A percentile compares a stretch with the other conserved stretches of the same genome.
phyloP scores from a whole-genome alignment of 257 asterid species.

The Lycium barbarum region DNA sequence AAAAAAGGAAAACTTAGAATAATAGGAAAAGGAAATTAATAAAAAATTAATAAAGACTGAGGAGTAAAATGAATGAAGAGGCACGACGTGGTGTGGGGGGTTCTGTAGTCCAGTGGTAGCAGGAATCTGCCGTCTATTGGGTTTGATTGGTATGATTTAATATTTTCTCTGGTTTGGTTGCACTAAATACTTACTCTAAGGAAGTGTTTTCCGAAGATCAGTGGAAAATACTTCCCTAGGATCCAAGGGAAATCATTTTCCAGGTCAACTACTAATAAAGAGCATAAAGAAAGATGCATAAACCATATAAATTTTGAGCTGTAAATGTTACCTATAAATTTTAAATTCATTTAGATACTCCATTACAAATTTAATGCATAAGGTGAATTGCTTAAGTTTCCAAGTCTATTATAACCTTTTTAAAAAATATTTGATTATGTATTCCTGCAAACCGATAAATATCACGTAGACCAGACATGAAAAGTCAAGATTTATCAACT shows the following conservation, averaged over 20 bases:
- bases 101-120: not conserved
- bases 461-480: not conserved
- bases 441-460: not conserved
- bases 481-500: not conserved
- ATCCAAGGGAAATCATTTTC: constrained; percentile 1
- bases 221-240: not conserved
- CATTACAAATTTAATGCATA: not conserved
- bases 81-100: not conserved
- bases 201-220: not conserved
- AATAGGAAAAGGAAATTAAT: not conserved
- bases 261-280: not conserved
- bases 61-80: not conserved
- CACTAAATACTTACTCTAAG: not conserved
- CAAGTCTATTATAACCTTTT: not conserved
- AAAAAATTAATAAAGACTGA: not conserved
- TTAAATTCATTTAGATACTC: not conserved
- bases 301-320: not conserved
- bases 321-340: not conserved
- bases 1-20: not conserved
- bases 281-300: not conserved
- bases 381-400: not conserved
- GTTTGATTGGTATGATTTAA: not conserved
- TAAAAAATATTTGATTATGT: not conserved
- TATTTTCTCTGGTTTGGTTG: not conserved
- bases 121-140: not conserved